Evolutionary conservation across 2,329 filamentous ascomycete genomes (phyloP), one percentile per base, ranked within the genome.

Genomic region (Alternaria solani): DNA sequence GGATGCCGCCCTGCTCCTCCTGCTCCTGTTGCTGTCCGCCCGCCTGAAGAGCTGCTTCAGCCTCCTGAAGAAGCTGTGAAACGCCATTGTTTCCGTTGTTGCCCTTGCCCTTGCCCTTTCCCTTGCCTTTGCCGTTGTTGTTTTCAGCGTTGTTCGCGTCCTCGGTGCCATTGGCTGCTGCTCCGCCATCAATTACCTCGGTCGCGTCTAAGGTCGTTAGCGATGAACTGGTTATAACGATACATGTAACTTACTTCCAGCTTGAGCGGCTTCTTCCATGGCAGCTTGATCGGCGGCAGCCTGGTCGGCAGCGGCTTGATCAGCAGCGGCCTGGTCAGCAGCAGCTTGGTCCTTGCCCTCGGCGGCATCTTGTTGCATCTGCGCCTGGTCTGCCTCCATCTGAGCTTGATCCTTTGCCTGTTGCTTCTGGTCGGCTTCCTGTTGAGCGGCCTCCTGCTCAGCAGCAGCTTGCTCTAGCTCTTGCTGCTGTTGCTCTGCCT

Each of bases 141-240:
- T 62, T 65, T 28, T 57, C 61, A 4, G 64, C 64, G 23, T 52
- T 48, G 25, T 53, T 44, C 11, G 36, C 51, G n/a, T 36, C 23
- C 6, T 23, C 51, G 5, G 55, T 54, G 18, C 30, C 34, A 28
- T 55, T 41, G 42, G 52, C 39, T 11, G 48, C 55, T 3, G 55
- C 55, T 36, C 25, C 39, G 30, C 46, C 46, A 32, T 55, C 57
- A 36, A 32, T 47, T 9, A 23, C n/a, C 14, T 34, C 64, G 26
- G 66, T 61, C 26, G 53, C 57, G 28, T 65, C 66, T 62, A 41
- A 9, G n/a, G 18, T 28, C 23, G 34, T 51, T 54, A 53, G 62
- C 58, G 11, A 30, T 20, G 20, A 20, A 28, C 3, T 5, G 14
- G 1, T 44, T 4, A 44, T 14, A 18, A n/a, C 11, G 28, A 14